Evolutionary conservation across 441 rosid species (phyloP), one percentile per base, ranked within the genome.

Genomic region (Erodium chrysanthum): DNA sequence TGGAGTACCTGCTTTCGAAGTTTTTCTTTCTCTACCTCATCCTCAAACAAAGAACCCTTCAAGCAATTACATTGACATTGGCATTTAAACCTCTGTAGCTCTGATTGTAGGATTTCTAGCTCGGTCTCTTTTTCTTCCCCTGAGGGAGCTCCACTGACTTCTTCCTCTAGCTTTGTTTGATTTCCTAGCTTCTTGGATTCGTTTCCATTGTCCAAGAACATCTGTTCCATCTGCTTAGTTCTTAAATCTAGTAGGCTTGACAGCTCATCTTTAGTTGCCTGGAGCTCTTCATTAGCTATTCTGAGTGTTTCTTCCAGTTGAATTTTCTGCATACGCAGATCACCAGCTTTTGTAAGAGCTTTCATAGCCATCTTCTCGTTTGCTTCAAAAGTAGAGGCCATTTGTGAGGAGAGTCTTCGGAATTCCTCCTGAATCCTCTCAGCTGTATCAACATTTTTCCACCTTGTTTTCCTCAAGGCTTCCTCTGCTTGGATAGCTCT

Each of bases 401-500:
- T 84, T 77, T 86, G 91, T 73, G 73, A 66, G 17, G 93, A 85
- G 3, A 92, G 80, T 75, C 85, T 84, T 75, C 71, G 84, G 68
- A 90, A 85, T 66, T 92, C 91, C 66, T 85, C 90, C 54, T 90
- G 98, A 66, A 92, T 82, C 74, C 83, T 84, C 75, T 81, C 88
- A 9, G 93, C 98, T 29, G 88, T 77, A 72, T 75, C 74, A 22
- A 82, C 86, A 73, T 88, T 87, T 72, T 84, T 90, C 87, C 74
- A 80, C 80, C 83, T 86, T 44, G 86, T 80, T 74, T 70, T 80
- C 60, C 83, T 73, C 85, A 92, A 71, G 35, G 88, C 85, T 80
- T 86, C 93, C 81, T 90, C 96, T 0, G 96, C 92, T 74, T 35
- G 77, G 69, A 92, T 88, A 46, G 92, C 96, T 78, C 91, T 83